phyloP scores from a whole-genome alignment of 352 stramenopile species.

The Pythium apleroticum region DNA sequence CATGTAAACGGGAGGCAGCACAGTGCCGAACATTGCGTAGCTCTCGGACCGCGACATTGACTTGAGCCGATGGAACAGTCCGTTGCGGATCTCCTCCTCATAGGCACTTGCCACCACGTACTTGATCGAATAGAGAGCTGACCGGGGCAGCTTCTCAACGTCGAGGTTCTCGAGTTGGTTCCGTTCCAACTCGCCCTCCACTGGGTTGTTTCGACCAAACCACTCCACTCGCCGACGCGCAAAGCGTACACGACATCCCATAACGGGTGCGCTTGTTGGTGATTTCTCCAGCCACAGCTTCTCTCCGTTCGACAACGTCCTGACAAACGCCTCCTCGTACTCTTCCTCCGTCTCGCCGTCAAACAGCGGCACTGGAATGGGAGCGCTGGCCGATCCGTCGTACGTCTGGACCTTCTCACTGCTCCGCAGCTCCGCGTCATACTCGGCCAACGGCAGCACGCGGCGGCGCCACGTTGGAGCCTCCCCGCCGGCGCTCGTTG shows the following conservation, averaged over 20 bases:
- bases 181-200: not conserved
- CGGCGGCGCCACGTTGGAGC: not conserved
- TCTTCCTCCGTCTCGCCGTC: not conserved
- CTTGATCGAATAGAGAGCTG: not conserved
- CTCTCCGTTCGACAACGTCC: not conserved
- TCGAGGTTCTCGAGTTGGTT: not conserved
- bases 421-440: not conserved
- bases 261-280: not conserved
- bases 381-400: not conserved
- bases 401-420: not conserved
- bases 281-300: not conserved
- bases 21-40: not conserved
- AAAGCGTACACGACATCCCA: not conserved
- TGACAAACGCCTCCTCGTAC: not conserved
- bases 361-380: not conserved
- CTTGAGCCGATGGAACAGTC: not conserved
- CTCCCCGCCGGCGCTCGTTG: not conserved
- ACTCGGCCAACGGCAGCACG: not conserved
- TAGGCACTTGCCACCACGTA: not conserved
- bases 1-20: not conserved
- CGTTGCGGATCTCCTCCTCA: not conserved
- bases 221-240: not conserved
- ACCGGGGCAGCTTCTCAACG: not conserved
- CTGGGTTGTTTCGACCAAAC: not conserved
- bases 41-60: not conserved